These are phyloP conservation scores for Pugionium cornutum DNA, from an alignment of 345 rosid species.

Conservation along the genomic window DNA sequence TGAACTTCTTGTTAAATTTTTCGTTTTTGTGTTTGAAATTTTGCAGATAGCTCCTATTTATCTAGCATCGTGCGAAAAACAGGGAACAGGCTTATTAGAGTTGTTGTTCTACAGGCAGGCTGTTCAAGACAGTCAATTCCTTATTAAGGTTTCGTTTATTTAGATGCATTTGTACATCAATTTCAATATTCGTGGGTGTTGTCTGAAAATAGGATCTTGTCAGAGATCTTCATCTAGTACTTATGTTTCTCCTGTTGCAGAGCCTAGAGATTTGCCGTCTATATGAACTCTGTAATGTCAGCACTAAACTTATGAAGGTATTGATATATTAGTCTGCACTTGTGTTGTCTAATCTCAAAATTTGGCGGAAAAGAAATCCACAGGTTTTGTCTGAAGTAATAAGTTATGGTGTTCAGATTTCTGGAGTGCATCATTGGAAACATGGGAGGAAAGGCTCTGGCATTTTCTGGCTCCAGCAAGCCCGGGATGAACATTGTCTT, in stretches of 20 bases:
- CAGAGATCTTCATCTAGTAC: conserved; percentile 30
- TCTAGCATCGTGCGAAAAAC: conserved; percentile 81
- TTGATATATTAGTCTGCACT: background rate
- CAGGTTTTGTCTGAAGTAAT: background rate
- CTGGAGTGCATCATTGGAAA: conserved; percentile 94
- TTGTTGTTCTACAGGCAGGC: conserved; percentile 75
- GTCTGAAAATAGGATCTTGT: background rate
- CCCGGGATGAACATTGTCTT: conserved; percentile 67
- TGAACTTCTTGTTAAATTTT: no score
- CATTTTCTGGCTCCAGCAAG: conserved; percentile 94
- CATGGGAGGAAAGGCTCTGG: conserved; percentile 91
- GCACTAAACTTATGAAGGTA: conserved; percentile 88
- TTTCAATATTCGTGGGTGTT: no score
- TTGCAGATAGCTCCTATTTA: conserved; percentile 91
- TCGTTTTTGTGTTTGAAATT: conserved; percentile 12
- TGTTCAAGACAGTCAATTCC: conserved; percentile 57
- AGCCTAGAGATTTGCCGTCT: conserved; percentile 87
- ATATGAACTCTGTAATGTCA: conserved; percentile 65
- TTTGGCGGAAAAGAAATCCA: background rate
- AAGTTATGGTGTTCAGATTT: conserved; percentile 51
- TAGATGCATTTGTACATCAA: conserved; percentile 6
- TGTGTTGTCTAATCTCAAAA: conserved; percentile 8
- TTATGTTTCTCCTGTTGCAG: conserved; percentile 47
- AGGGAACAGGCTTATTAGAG: conserved; percentile 80
- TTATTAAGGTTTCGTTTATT: conserved; percentile 66